Base-by-base conservation (phyloP, 176 grass and related monocot species). In the Echinochloa phyllopogon region DNA sequence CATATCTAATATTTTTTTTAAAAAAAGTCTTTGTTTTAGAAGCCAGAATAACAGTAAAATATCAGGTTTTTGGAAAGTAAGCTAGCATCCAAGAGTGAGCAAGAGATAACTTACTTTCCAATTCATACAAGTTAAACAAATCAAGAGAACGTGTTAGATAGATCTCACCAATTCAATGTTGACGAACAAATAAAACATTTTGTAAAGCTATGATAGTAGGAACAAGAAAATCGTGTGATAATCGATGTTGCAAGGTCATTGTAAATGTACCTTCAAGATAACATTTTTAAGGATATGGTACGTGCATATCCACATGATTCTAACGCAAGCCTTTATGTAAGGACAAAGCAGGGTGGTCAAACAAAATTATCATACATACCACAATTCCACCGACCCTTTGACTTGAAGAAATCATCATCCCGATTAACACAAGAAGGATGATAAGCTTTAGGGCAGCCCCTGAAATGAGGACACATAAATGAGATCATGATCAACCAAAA, bases 361-460 rank as follows among this genome's bases (percentile, higher is more conserved):
- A 83, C 37, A 71, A 76, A 81, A 77, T 66, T 27, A 70, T 27
- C 59, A 11, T 21, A 87, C 92, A 57, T 99, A 99, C 97, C 97
- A 90, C 97, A 99, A 81, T 89, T 92, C 97, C 97, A 99, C 38
- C 91, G 90, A 42, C 94, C 94, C 90, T 99, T 99, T 27, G 97
- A 71, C 73, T 89, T 89, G 86, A 99, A 99, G 72, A 99, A 99
- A 23, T 92, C 91, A 25, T 96, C 97, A 33, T 99, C 94, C 66
- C 97, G 90, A 87, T 99, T 99, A 79, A 99, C 94, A 69, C 97
- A 99, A 70, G 92, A 92, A 76, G 94, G 97, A 67, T 99, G 97
- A 58, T 99, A 99, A 33, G 94, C 97, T 86, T 99, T 99, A 42
- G 94, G 94, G 65, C 97, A 99, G 65, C 76, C 90, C 94, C 97